phyloP scores from a whole-genome alignment of 345 rosid genomes.

The Litchi chinensis region DNA sequence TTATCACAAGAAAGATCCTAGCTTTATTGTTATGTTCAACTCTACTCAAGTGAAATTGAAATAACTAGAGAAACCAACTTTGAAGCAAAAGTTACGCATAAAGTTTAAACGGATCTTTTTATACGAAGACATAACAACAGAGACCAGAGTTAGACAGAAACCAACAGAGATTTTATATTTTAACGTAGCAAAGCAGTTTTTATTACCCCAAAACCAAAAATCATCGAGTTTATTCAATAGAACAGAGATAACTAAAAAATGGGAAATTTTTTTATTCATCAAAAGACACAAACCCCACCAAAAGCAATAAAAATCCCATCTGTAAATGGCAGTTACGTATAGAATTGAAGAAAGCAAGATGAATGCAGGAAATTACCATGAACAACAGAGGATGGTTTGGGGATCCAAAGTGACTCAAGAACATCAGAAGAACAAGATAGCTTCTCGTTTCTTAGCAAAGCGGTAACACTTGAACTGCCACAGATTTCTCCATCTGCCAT shows the following conservation, averaged over 20 bases:
- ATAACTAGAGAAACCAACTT: no score
- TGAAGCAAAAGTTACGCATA: no score
- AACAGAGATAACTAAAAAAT: background rate
- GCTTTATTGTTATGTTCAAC: no score
- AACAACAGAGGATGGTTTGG: slow-evolving; percentile 32
- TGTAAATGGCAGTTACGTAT: background rate
- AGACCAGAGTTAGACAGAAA: background rate
- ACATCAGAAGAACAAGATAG: slow-evolving; percentile 35
- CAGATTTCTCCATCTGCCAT: slow-evolving; percentile 35
- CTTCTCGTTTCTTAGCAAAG: slow-evolving; percentile 33
- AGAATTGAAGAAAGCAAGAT: background rate
- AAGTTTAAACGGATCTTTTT: no score
- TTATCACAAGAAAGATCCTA: no score
- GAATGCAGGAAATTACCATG: slow-evolving; percentile 34
- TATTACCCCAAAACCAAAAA: background rate
- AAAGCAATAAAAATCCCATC: background rate
- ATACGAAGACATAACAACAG: background rate
- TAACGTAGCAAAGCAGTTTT: background rate
- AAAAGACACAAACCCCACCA: background rate
- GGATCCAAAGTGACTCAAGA: slow-evolving; percentile 44
- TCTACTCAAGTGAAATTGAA: no score
- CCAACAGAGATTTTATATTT: background rate
- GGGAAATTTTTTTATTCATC: background rate
- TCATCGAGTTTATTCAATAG: background rate
- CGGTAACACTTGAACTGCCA: slow-evolving; percentile 25